phyloP scores from a whole-genome alignment of 768 basidiomycete species.

The Suillus hirtellus region DNA sequence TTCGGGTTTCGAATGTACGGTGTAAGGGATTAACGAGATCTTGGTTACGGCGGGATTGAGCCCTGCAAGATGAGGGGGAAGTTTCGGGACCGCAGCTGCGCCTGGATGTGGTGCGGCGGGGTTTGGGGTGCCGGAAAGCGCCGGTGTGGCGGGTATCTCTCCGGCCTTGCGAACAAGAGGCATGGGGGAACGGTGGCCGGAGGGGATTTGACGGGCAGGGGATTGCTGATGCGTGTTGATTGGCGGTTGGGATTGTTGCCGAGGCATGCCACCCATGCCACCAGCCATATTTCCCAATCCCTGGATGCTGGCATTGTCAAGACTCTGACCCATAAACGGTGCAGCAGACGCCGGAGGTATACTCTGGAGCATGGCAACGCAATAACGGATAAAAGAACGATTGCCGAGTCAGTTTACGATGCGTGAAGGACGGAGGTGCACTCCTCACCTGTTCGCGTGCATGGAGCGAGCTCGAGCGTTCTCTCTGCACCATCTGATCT shows the following conservation, averaged over 20 bases:
- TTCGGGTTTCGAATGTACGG: slow-evolving; percentile 20
- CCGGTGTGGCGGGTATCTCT: slow-evolving; percentile 17
- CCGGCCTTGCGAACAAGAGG: slow-evolving; percentile 22
- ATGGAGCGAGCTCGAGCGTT: slow-evolving; percentile 23
- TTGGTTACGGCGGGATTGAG: slow-evolving; percentile 34
- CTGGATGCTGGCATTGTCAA: slow-evolving; percentile 19
- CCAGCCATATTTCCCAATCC: slow-evolving; percentile 14
- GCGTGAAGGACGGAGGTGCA: neutral
- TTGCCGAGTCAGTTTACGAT: neutral
- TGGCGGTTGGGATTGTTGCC: slow-evolving; percentile 29
- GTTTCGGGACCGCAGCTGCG: slow-evolving; percentile 29
- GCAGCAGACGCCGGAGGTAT: slow-evolving; percentile 24
- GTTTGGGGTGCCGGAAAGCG: slow-evolving; percentile 17
- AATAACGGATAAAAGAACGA: slow-evolving; percentile 8
- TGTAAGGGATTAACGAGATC: slow-evolving; percentile 30
- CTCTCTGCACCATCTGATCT: slow-evolving; percentile 30
- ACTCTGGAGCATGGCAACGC: slow-evolving; percentile 17
- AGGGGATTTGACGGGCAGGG: slow-evolving; percentile 21
- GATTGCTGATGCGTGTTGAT: slow-evolving; percentile 25
- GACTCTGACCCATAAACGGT: slow-evolving; percentile 23
- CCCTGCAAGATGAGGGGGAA: slow-evolving; percentile 33
- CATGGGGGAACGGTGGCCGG: slow-evolving; percentile 25
- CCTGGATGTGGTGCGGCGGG: slow-evolving; percentile 28
- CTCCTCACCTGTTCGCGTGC: slow-evolving; percentile 27
- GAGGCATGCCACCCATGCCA: slow-evolving; percentile 16